These are phyloP conservation scores for Kazachstania martiniae DNA, from an alignment of 805 yeast genomes.

Conservation along the genomic window DNA sequence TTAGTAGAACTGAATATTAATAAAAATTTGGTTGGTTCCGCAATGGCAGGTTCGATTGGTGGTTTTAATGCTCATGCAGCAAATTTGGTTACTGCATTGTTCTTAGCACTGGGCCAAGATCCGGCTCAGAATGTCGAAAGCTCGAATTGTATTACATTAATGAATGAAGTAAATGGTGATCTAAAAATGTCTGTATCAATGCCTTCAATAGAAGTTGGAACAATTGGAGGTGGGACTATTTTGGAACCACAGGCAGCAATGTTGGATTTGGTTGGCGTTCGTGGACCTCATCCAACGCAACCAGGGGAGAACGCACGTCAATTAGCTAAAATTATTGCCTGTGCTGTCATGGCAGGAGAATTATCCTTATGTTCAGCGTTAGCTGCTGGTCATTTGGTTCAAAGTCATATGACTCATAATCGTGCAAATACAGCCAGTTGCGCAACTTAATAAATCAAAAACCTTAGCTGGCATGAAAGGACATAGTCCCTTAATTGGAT, in stretches of 20 bases:
- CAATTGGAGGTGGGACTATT: slow-evolving; percentile 98
- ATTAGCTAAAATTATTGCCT: slow-evolving; percentile 84
- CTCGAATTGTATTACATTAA: slow-evolving; percentile 92
- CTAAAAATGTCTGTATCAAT: slow-evolving; percentile 90
- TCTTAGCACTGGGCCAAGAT: slow-evolving; percentile 94
- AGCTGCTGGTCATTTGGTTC: slow-evolving; percentile 97
- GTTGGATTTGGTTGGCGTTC: slow-evolving; percentile 87
- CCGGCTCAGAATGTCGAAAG: slow-evolving; percentile 99
- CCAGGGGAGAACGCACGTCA: slow-evolving; percentile 96
- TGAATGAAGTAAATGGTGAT: slow-evolving; percentile 76
- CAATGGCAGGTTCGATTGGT: slow-evolving; percentile 97
- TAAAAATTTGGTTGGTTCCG: slow-evolving; percentile 90
- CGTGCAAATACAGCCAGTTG: slow-evolving; percentile 55
- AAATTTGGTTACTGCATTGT: slow-evolving; percentile 88
- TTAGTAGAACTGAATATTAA: slow-evolving; percentile 79
- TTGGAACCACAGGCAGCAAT: slow-evolving; percentile 94
- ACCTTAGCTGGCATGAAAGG: no score
- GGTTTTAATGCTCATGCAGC: slow-evolving; percentile 99
- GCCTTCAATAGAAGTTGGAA: slow-evolving; percentile 99
- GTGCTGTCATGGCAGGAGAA: slow-evolving; percentile 94
- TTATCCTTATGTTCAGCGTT: slow-evolving; percentile 88
- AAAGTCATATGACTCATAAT: slow-evolving; percentile 94
- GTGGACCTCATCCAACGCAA: slow-evolving; percentile 86
- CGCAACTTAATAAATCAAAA: no score
- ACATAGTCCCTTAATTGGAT: no score